phyloP scores from a whole-genome alignment of 108 stramenopile species.

The Discostella pseudostelligera region DNA sequence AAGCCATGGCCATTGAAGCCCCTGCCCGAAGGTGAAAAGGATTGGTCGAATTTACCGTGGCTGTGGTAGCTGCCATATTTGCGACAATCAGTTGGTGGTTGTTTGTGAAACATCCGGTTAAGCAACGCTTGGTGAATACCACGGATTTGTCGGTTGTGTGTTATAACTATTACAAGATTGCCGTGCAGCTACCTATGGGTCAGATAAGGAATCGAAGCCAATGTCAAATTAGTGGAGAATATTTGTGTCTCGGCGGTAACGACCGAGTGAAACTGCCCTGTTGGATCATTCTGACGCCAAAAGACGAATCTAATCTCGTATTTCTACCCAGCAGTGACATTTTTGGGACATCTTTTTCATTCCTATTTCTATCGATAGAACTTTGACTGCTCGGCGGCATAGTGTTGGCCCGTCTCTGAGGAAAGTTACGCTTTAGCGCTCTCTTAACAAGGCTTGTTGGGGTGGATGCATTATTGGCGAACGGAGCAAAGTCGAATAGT shows the following conservation, averaged over 20 bases:
- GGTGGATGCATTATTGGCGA: slow-evolving; percentile 14
- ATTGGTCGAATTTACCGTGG: slow-evolving; percentile 56
- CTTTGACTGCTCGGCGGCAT: not conserved
- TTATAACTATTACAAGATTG: too few species aligned
- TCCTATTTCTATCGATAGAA: not conserved
- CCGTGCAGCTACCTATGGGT: too few species aligned
- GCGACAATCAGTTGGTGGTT: too few species aligned
- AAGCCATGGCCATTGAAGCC: slow-evolving; percentile 43
- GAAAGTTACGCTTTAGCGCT: slow-evolving; percentile 40
- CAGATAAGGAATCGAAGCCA: too few species aligned
- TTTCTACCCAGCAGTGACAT: slow-evolving; percentile 29
- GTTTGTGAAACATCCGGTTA: too few species aligned
- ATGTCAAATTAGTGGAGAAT: slow-evolving; percentile 17
- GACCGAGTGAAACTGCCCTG: slow-evolving; percentile 26
- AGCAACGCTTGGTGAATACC: too few species aligned
- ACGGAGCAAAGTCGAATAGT: not conserved
- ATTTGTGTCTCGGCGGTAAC: slow-evolving; percentile 8
- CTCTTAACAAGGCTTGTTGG: slow-evolving; percentile 31
- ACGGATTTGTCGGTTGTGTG: too few species aligned
- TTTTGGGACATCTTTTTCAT: slow-evolving; percentile 26
- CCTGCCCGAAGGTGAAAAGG: slow-evolving; percentile 40
- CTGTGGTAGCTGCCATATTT: slow-evolving; percentile 24
- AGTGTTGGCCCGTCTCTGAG: slow-evolving; percentile 1
- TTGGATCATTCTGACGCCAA: slow-evolving; percentile 18
- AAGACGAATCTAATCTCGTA: slow-evolving; percentile 2